These are phyloP conservation scores for Chondrus crispus DNA, from an alignment of 23 red algal species.

Conservation along the genomic window DNA sequence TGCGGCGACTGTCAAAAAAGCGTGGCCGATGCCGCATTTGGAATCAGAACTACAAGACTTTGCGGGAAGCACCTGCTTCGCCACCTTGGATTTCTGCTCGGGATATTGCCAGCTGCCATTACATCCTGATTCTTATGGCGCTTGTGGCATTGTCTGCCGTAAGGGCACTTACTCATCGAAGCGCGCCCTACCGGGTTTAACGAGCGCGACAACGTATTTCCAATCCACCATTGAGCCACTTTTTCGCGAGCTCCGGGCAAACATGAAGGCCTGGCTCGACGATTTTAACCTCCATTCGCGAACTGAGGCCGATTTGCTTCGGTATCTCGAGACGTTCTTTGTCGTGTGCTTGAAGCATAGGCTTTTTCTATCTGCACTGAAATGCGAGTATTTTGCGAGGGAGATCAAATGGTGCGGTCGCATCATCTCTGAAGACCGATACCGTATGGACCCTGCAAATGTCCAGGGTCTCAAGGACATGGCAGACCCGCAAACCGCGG, in stretches of 20 bases:
- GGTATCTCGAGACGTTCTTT: neutral
- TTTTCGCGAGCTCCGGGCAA: neutral
- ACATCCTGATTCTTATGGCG: neutral
- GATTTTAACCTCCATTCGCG: neutral
- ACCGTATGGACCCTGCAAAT: neutral
- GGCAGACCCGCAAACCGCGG: neutral
- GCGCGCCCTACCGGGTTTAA: neutral
- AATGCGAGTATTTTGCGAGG: neutral
- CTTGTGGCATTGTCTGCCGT: neutral
- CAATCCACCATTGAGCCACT: neutral
- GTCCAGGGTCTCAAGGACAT: neutral
- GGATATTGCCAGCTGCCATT: neutral
- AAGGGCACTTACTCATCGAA: neutral
- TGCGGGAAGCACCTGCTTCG: neutral
- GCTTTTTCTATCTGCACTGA: neutral
- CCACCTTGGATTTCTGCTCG: neutral
- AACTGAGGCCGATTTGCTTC: neutral
- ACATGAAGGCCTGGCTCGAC: neutral
- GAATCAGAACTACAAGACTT: conserved; percentile 46
- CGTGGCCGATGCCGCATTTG: conserved; percentile 22
- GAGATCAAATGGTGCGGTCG: neutral
- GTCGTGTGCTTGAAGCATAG: neutral
- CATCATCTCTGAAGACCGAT: neutral
- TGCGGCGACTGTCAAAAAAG: neutral
- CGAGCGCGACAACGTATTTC: neutral